Conservation (phyloP, 805 yeast genomes). For the Candida fluviatilis region DNA sequence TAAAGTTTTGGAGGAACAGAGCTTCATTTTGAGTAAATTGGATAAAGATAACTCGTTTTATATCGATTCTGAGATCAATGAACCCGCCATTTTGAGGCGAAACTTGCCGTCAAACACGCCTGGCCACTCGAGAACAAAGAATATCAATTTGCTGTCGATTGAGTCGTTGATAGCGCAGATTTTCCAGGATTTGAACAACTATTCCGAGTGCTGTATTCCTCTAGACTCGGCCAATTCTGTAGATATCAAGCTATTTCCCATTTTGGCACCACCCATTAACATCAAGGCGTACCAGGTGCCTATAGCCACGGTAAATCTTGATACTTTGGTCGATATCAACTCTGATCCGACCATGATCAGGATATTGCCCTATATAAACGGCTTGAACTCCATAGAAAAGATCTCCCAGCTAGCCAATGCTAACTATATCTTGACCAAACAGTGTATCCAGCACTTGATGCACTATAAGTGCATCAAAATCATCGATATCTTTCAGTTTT, state of each 20-base stretch:
- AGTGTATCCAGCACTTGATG: constrained; percentile 86
- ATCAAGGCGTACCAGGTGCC: constrained; percentile 86
- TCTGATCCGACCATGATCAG: constrained; percentile 98
- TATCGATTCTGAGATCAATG: constrained; percentile 17
- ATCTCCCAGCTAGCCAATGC: constrained; percentile 81
- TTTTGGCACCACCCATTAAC: constrained; percentile 75
- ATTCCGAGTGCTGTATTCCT: constrained; percentile 94
- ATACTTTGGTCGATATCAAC: constrained; percentile 72
- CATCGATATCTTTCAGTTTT: constrained; percentile 84
- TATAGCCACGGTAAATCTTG: constrained; percentile 74
- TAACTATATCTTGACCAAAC: constrained; percentile 70
- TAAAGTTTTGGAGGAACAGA: constrained; percentile 85
- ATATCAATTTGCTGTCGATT: constrained; percentile 42
- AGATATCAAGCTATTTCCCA: constrained; percentile 90
- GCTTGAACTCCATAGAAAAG: constrained; percentile 74
- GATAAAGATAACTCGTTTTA: constrained; percentile 40
- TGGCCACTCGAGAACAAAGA: constrained; percentile 19
- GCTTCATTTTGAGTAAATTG: constrained; percentile 59
- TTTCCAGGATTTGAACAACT: constrained; percentile 91
- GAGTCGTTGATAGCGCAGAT: constrained; percentile 81
- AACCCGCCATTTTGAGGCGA: constrained; percentile 2
- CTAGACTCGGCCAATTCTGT: constrained; percentile 85
- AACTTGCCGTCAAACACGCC: constrained; percentile 8
- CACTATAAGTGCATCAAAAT: constrained; percentile 84
- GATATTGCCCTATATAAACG: constrained; percentile 81